Base-by-base conservation (phyloP, 2,329 filamentous ascomycete genomes). In the Colletotrichum sojae region DNA sequence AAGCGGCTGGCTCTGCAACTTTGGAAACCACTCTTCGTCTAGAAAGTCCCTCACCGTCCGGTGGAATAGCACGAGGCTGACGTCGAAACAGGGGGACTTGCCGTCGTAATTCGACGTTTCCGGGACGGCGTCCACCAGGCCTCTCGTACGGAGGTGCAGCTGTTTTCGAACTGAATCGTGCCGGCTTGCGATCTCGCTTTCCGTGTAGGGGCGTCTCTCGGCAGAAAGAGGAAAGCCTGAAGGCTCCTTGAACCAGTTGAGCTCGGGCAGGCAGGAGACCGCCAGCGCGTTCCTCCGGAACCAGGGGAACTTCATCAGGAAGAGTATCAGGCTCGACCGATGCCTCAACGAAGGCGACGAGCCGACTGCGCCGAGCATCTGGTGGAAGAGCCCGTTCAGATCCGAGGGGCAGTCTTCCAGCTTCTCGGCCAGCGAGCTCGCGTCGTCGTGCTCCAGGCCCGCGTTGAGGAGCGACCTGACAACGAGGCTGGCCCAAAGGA, bases 401-500 rank as follows among this genome's bases (percentile, higher is more conserved):
- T 52, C 53, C 15, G 16, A 22, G 9, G 62, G 62, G 9, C 40
- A 39, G 4, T 53, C 18, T 5, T 65, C 18, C 8, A 65, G 4
- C 22, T 3, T 45, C 5, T 58, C 22, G 2, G 16, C 12, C 8
- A 65, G 54, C 12, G 62, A 36, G 2, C 10, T 8, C n/a, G 16
- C 18, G n/a, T 5, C 22, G 6, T 45, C 48, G 22, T 39, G 27
- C 18, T 54, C 39, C 36, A 48, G 36, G 3, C 25, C 39, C 22
- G 52, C 54, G 22, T 65, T 40, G 6, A 48, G 13, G 9, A 65
- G 20, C 1, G 62, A 65, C 3, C 36, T 45, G 5, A 59, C 54
- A 2, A 65, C 54, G 27, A 65, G 43, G 5, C 20, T 20, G 25
- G 40, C 54, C 62, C 62, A 65, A 4, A 65, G 36, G 20, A 65